Evolutionary conservation across 2,329 filamentous ascomycete species (phyloP), one percentile per base, ranked within the genome.

Genomic region (Diaporthe longicolla): DNA sequence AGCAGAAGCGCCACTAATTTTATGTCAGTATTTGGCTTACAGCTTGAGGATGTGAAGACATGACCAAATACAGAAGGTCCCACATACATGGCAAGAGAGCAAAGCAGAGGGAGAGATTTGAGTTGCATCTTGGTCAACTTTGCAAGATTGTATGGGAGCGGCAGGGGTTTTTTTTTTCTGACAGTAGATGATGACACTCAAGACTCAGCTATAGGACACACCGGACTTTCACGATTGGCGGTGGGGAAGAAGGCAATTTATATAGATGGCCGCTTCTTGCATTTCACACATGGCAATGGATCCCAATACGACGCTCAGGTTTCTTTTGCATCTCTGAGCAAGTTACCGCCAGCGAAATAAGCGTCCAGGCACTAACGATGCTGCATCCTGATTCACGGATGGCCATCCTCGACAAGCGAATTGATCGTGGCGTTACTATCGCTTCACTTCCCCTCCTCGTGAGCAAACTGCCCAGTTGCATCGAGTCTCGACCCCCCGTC

Each of bases 371-470:
- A 68, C 63, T 68, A 68, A 68, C 45, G 40, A 54, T 54, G 4
- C 63, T 68, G 13, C 29, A 68, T 68, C 32, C 19, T 54, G 63
- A 68, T 68, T 37, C 45, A 24, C 63, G 63, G 63, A 68, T 54
- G 21, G n/a, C 48, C 32, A 4, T 37, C 32, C 52, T 68, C 32
- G n/a, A 54, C 48, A 17, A 26, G 32, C 45, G 15, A 21, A 26
- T 48, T 54, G 63, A 21, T 54, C 32, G 48, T 68, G 63, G 63
- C 63, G 63, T 68, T 54, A 40, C 45, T 68, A 54, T 68, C 32
- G 11, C 32, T 54, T 21, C 15, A 15, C 21, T 68, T 24, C 63
- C 32, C 63, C 45, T 68, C 48, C 32, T 54, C 21, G 19, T 10
- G 63, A 54, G 32, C n/a, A 40, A 1, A 13, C n/a, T 9, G 40